phyloP scores from a whole-genome alignment of 495 filamentous ascomycete genomes.

The Elaphomyces granulatus region DNA sequence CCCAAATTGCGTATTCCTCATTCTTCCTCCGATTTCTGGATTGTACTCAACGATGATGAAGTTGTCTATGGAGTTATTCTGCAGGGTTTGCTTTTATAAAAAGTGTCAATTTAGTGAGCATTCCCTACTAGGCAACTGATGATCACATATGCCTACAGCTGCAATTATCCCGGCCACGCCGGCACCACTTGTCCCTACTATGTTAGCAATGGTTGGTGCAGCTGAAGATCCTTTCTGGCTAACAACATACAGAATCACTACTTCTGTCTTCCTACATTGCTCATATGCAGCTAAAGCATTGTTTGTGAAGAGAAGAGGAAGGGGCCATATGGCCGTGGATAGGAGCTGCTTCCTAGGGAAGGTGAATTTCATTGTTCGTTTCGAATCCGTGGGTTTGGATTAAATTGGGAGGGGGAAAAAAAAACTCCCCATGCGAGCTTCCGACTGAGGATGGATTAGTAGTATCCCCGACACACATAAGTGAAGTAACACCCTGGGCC shows the following conservation, averaged over 20 bases:
- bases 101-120: conserved; percentile 10
- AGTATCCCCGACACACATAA: too few relatives aligned
- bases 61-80: conserved; percentile 48
- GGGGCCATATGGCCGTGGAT: neutral
- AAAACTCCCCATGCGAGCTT: too few relatives aligned
- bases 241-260: conserved; percentile 23
- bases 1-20: conserved; percentile 44
- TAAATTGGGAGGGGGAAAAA: too few relatives aligned
- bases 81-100: conserved; percentile 40
- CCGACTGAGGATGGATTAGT: too few relatives aligned
- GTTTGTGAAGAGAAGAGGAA: neutral
- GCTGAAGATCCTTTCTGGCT: neutral
- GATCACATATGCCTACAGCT: conserved; percentile 35
- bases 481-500: too few relatives aligned
- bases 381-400: too few relatives aligned
- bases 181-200: conserved; percentile 15
- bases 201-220: conserved; percentile 1
- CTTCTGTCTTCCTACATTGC: conserved; percentile 24
- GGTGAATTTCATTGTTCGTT: neutral
- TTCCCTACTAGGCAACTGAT: conserved; percentile 10
- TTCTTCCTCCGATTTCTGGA: conserved; percentile 47
- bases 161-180: conserved; percentile 55
- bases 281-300: neutral
- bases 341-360: neutral
- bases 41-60: conserved; percentile 60